Evolutionary conservation across 192 early-diverging fungal genomes (phyloP).

Genomic region (Fimicolochytrium jonesii): DNA sequence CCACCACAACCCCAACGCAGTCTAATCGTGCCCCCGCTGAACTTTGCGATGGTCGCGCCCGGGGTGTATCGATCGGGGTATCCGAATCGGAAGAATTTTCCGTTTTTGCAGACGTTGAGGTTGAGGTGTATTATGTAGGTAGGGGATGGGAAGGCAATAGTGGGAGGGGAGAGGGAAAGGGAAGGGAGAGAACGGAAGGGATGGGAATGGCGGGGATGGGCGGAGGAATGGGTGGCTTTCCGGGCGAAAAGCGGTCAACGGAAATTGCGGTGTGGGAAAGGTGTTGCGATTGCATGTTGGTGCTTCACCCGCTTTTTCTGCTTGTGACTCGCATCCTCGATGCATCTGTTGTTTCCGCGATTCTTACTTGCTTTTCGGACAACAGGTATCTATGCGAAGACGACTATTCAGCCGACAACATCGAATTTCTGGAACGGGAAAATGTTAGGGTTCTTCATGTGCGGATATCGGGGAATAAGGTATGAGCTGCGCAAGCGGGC

Average conservation of each 20-base stretch:
- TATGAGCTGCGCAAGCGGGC: too few relatives aligned
- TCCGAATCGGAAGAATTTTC: conserved; percentile 88
- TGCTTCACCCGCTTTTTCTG: too few relatives aligned
- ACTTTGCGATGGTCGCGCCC: conserved; percentile 93
- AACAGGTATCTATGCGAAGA: conserved; percentile 86
- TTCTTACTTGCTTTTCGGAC: too few relatives aligned
- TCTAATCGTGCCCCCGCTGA: conserved; percentile 32
- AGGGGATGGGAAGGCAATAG: too few relatives aligned
- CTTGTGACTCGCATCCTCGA: too few relatives aligned
- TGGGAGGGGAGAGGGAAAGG: not conserved
- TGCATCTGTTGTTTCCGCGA: too few relatives aligned
- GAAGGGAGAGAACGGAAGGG: not conserved
- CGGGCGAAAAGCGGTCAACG: too few relatives aligned
- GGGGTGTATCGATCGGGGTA: conserved; percentile 93
- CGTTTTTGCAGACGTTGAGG: conserved; percentile 81
- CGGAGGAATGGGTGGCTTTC: not conserved
- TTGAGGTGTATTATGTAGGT: conserved; percentile 83
- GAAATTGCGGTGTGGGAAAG: too few relatives aligned
- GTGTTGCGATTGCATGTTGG: too few relatives aligned
- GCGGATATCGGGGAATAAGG: conserved; percentile 90
- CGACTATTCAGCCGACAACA: conserved; percentile 86
- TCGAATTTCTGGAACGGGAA: conserved; percentile 76
- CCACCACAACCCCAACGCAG: too few relatives aligned
- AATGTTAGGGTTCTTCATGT: conserved; percentile 82
- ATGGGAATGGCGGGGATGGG: not conserved